Evolutionary conservation across 169 alveolate genomes (phyloP).

Genomic region (Eimeria tenella): DNA sequence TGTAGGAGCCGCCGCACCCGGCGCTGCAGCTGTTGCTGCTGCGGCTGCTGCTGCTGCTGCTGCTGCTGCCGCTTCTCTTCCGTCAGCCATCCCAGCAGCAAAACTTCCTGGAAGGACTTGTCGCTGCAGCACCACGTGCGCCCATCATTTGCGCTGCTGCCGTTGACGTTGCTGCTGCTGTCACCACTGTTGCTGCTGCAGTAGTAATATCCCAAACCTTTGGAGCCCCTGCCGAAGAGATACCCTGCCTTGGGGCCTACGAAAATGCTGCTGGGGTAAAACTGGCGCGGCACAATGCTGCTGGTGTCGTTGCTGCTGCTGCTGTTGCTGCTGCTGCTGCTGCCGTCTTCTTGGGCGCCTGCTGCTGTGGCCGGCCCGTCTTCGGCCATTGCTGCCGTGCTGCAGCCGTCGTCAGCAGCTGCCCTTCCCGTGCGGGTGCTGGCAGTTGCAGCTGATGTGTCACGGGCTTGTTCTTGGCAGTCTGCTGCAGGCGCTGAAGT

Average conservation of each 20-base stretch:
- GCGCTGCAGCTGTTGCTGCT: constrained; percentile 63
- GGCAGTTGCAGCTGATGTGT: constrained; percentile 30
- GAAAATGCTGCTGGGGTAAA: constrained; percentile 64
- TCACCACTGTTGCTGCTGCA: constrained; percentile 7
- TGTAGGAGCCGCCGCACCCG: constrained; percentile 64
- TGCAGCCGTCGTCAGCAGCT: background rate
- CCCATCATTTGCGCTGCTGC: background rate
- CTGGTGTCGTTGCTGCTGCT: constrained; percentile 51
- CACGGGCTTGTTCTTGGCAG: background rate
- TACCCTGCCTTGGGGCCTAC: constrained; percentile 72
- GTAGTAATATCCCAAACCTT: constrained; percentile 69
- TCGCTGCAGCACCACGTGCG: constrained; percentile 49
- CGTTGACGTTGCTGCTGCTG: background rate
- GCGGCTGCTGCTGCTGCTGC: constrained; percentile 46
- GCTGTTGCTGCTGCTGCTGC: constrained; percentile 35
- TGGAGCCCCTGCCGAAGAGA: constrained; percentile 36
- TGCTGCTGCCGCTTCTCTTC: constrained; percentile 62
- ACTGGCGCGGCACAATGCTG: constrained; percentile 51
- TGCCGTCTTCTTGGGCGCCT: constrained; percentile 12
- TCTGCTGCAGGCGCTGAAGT: background rate
- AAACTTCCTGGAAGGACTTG: constrained; percentile 51
- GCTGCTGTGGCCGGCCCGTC: constrained; percentile 26
- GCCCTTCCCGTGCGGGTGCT: background rate
- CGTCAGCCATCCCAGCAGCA: constrained; percentile 71
- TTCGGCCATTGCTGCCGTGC: constrained; percentile 48